phyloP scores from a whole-genome alignment of 768 basidiomycete species.

The Tubosaeta sp. region DNA sequence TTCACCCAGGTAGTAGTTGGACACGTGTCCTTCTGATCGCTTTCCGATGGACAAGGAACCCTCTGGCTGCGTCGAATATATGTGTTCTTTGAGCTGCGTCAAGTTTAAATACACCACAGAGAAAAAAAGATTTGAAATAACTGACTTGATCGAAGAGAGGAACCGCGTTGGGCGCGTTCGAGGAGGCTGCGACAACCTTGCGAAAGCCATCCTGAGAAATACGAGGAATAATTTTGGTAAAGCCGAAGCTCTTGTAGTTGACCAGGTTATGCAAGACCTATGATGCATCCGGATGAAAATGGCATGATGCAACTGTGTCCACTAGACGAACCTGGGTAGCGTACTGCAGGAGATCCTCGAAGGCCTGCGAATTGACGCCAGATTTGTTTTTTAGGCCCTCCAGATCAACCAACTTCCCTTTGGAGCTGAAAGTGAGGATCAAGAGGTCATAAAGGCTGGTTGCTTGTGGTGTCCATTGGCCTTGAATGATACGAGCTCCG shows the following conservation, averaged over 20 bases:
- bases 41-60: constrained; percentile 74
- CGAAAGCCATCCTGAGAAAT: constrained; percentile 57
- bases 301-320: not conserved
- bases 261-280: constrained; percentile 42
- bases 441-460: constrained; percentile 65
- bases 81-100: constrained; percentile 63
- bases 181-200: constrained; percentile 56
- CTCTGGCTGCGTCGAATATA: constrained; percentile 67
- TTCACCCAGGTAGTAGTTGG: constrained; percentile 82
- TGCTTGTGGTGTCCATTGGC: constrained; percentile 77
- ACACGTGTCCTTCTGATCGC: constrained; percentile 68
- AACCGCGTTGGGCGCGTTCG: constrained; percentile 50
- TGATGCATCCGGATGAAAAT: not conserved
- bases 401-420: constrained; percentile 57
- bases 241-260: constrained; percentile 81
- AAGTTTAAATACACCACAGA: constrained; percentile 1
- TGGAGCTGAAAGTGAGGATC: constrained; percentile 61
- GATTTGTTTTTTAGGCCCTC: constrained; percentile 48
- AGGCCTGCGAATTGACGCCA: constrained; percentile 54
- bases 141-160: constrained; percentile 62
- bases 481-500: constrained; percentile 79
- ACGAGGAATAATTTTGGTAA: constrained; percentile 82
- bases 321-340: constrained; percentile 53
- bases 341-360: constrained; percentile 70
- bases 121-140: not conserved